phyloP scores from a whole-genome alignment of 2,329 filamentous ascomycete species.

The Paracoccidioides brasiliensis region DNA sequence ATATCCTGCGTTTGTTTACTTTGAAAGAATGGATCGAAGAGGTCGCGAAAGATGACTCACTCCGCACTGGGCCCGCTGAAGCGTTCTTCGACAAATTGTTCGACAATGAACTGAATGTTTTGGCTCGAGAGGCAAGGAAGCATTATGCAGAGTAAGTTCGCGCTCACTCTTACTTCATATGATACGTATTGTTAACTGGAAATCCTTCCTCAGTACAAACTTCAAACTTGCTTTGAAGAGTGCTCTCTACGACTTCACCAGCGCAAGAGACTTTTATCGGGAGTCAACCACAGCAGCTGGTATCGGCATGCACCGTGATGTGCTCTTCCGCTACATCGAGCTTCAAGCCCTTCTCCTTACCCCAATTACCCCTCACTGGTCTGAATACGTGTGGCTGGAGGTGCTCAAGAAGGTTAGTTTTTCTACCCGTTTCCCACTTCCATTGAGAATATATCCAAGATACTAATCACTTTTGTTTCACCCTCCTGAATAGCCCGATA shows the following conservation, averaged over 20 bases:
- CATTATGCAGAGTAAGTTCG: conserved; percentile 55
- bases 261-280: conserved; percentile 79
- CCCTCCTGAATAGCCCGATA: conserved; percentile 37
- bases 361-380: conserved; percentile 83
- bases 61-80: conserved; percentile 64
- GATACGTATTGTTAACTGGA: neutral
- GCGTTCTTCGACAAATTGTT: conserved; percentile 81
- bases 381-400: conserved; percentile 89
- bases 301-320: conserved; percentile 73
- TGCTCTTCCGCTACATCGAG: conserved; percentile 69
- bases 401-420: conserved; percentile 54
- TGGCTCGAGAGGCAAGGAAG: conserved; percentile 64
- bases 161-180: neutral
- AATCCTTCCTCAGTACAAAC: conserved; percentile 41
- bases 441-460: neutral
- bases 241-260: conserved; percentile 80
- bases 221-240: conserved; percentile 81
- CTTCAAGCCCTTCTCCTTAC: conserved; percentile 71
- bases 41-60: conserved; percentile 56
- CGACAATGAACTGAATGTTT: conserved; percentile 77
- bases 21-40: conserved; percentile 90
- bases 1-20: conserved; percentile 71
- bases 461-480: neutral
- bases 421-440: neutral
- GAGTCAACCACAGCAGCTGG: conserved; percentile 64